A percentile compares a stretch with the other conserved stretches of the same genome.
Evolutionary conservation across 2,329 filamentous ascomycete species (phyloP).

Genomic region (Fusarium brevicatenulatum): DNA sequence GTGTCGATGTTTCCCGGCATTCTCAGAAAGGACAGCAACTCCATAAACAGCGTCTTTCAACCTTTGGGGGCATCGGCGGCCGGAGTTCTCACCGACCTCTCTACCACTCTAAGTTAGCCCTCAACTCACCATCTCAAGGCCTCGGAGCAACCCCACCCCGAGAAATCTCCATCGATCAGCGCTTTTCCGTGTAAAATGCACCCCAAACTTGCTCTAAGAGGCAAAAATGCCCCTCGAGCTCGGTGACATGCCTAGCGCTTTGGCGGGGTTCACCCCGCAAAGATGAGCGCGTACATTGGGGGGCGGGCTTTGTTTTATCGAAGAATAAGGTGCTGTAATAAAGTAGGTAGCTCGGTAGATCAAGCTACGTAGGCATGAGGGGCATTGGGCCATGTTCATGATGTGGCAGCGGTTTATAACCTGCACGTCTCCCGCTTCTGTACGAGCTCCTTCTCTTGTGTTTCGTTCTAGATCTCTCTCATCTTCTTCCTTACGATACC

Average conservation of each 20-base stretch:
- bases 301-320: background rate
- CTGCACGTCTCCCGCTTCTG: conserved; percentile 14
- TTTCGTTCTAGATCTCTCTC: conserved; percentile 10
- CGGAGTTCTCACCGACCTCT: conserved; percentile 42
- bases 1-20: background rate
- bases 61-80: conserved; percentile 29
- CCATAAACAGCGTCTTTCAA: background rate
- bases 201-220: conserved; percentile 30
- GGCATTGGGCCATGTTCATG: conserved; percentile 25
- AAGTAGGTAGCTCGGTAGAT: background rate
- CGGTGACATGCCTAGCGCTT: conserved; percentile 2
- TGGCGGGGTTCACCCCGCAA: conserved; percentile 43
- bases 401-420: conserved; percentile 36
- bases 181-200: conserved; percentile 17
- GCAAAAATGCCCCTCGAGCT: conserved; percentile 8
- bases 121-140: conserved; percentile 17
- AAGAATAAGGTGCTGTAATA: background rate
- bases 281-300: conserved; percentile 30
- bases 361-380: conserved; percentile 9
- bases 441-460: conserved; percentile 5
- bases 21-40: background rate
- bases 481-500: conserved; percentile 9
- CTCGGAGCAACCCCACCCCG: conserved; percentile 44
- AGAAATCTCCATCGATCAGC: conserved; percentile 33
- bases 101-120: background rate